These are phyloP conservation scores for Cryphonectria radicalis DNA, from an alignment of 2,329 filamentous ascomycete species.

Conservation along the genomic window DNA sequence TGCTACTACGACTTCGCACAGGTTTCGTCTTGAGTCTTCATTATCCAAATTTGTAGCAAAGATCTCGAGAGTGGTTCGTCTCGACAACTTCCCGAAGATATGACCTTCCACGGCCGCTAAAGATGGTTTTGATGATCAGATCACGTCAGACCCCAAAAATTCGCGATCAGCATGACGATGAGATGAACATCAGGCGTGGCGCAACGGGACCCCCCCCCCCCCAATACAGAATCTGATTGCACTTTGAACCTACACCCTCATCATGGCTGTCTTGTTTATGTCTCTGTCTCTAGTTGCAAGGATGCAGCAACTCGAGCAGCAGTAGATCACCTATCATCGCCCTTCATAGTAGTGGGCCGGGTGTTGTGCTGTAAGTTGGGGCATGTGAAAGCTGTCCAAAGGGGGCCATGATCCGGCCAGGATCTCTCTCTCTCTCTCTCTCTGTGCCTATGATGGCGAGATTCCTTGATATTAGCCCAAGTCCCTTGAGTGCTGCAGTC, in stretches of 20 bases:
- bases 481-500: too few relatives aligned
- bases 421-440: neutral
- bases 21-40: neutral
- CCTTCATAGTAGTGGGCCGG: too few relatives aligned
- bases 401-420: neutral
- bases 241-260: neutral
- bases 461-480: neutral
- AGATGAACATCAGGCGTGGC: neutral
- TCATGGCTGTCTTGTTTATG: neutral
- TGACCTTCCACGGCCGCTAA: neutral
- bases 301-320: too few relatives aligned
- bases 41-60: neutral
- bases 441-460: neutral
- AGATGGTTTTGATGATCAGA: neutral
- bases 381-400: too few relatives aligned
- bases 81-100: neutral
- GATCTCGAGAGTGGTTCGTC: neutral
- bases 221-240: neutral
- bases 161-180: neutral
- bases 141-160: constrained; percentile 1
- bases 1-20: neutral
- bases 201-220: neutral
- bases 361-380: too few relatives aligned
- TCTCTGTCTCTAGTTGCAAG: neutral
- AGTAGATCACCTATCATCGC: too few relatives aligned